Evolutionary conservation across 331 rosid species (phyloP).

Genomic region (Quercus tomentella): DNA sequence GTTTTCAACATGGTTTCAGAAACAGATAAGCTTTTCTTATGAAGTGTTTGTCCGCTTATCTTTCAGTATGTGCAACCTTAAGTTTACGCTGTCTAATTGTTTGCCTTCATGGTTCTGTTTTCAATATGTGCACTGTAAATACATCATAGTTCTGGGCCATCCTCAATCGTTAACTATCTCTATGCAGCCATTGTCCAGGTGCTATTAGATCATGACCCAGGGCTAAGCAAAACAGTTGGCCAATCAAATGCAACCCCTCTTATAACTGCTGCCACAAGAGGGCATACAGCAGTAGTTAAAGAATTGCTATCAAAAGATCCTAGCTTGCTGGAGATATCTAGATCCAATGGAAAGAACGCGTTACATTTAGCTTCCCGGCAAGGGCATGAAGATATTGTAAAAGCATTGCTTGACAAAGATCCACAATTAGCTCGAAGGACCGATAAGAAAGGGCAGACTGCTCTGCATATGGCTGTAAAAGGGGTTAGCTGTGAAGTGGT

Average conservation of each 20-base stretch:
- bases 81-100: too few relatives aligned
- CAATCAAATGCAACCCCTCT: conserved; percentile 87
- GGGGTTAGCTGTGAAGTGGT: conserved; percentile 74
- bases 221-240: conserved; percentile 64
- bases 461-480: conserved; percentile 90
- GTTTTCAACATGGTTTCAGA: background rate
- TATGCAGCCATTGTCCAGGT: conserved; percentile 71
- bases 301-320: conserved; percentile 50
- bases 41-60: background rate
- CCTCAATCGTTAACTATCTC: conserved; percentile 7
- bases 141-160: background rate
- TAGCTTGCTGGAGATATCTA: conserved; percentile 55
- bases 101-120: too few relatives aligned
- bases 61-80: background rate
- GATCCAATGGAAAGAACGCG: conserved; percentile 84
- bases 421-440: conserved; percentile 72
- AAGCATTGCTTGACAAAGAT: conserved; percentile 48
- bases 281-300: conserved; percentile 61
- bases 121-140: too few relatives aligned
- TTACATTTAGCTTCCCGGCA: conserved; percentile 84
- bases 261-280: conserved; percentile 68
- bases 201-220: conserved; percentile 62
- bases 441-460: conserved; percentile 87
- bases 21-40: background rate
- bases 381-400: conserved; percentile 64